Base-by-base conservation (phyloP, 495 filamentous ascomycete species). In the Parachaetomium inaequale region DNA sequence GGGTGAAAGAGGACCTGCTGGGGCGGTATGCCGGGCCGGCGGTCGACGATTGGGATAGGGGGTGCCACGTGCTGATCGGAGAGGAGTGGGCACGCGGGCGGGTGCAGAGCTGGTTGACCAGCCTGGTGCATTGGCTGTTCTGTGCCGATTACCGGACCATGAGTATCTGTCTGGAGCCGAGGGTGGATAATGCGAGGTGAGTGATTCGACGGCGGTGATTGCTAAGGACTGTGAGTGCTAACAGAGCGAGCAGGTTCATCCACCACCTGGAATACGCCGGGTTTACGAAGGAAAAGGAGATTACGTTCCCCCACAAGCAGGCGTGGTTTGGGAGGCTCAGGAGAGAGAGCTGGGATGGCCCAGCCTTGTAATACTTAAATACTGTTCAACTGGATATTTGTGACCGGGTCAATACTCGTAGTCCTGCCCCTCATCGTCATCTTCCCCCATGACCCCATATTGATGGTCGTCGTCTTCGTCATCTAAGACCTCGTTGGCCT, bases 221-320 rank as follows among this genome's bases (percentile, higher is more conserved):
- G 26, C n/a, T 26, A 29, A 14, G 47, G 36, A 38, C 55, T 14
- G 58, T 55, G 12, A 65, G n/a, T 29, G 56, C 58, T 60, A 32
- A 60, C 34, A n/a, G 4, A 7, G 7, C 6, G n/a, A 8, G 10
- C 60, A 97, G 93, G 66, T 85, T 98, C 42, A 88, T 93, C 55
- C 76, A 81, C 10, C 93, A 96, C 66, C 79, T 93, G 8, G 78
- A 88, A 60, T 69, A 87, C 19, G 80, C 81, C 3, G 94, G 94
- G 4, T 98, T 97, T 69, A 85, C 87, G 57, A 96, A 94, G 70
- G 91, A 98, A 72, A 87, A 84, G 55, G 90, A 97, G 70, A 81
- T 98, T 42, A 83, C 85, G 15, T 94, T 98, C 67, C 88, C 93
- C 19, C 92, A 98, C 72, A 98, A 98, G 74, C 92, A 95, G 72